A percentile compares a stretch with the other conserved stretches of the same genome.
phyloP scores from a whole-genome alignment of 352 stramenopile genomes.

The Pythium aristosporum region DNA sequence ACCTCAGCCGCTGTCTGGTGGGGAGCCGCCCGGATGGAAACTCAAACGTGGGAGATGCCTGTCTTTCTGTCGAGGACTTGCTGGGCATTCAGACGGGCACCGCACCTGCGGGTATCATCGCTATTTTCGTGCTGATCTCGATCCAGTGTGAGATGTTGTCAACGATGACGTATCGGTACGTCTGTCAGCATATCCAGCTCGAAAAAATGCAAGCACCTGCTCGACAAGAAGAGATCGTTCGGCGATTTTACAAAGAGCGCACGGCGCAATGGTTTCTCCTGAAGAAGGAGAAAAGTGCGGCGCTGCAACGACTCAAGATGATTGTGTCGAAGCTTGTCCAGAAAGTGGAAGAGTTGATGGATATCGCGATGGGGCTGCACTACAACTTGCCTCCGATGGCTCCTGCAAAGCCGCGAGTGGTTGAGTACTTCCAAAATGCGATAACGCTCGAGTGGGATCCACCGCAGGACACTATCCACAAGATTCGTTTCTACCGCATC shows the following conservation, averaged over 20 bases:
- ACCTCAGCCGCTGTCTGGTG: slow-evolving; percentile 54
- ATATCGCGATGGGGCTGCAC: slow-evolving; percentile 83
- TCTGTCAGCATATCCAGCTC: slow-evolving; percentile 46
- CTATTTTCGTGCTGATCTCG: slow-evolving; percentile 78
- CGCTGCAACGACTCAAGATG: slow-evolving; percentile 80
- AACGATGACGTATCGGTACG: slow-evolving; percentile 56
- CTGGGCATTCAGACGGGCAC: slow-evolving; percentile 56
- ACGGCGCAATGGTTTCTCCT: slow-evolving; percentile 74
- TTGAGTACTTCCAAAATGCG: slow-evolving; percentile 73
- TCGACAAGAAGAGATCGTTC: slow-evolving; percentile 63
- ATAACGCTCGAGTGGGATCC: slow-evolving; percentile 73
- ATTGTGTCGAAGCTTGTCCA: slow-evolving; percentile 88
- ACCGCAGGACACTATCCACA: slow-evolving; percentile 60
- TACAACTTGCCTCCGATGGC: slow-evolving; percentile 84
- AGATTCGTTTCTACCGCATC: slow-evolving; percentile 84
- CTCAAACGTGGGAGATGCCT: slow-evolving; percentile 30
- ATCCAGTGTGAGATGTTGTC: slow-evolving; percentile 82
- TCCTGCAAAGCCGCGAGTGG: slow-evolving; percentile 47
- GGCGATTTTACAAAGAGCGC: slow-evolving; percentile 60
- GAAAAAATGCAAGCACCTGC: slow-evolving; percentile 48
- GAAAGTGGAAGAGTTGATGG: slow-evolving; percentile 88
- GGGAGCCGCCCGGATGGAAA: slow-evolving; percentile 20
- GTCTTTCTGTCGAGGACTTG: slow-evolving; percentile 69
- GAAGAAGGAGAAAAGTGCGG: slow-evolving; percentile 84
- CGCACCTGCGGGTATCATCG: slow-evolving; percentile 66